Percentiles rank a stretch among this genome's conserved stretches.
Conservation (phyloP, 2,329 filamentous ascomycete species). For the Talaromyces sp. region DNA sequence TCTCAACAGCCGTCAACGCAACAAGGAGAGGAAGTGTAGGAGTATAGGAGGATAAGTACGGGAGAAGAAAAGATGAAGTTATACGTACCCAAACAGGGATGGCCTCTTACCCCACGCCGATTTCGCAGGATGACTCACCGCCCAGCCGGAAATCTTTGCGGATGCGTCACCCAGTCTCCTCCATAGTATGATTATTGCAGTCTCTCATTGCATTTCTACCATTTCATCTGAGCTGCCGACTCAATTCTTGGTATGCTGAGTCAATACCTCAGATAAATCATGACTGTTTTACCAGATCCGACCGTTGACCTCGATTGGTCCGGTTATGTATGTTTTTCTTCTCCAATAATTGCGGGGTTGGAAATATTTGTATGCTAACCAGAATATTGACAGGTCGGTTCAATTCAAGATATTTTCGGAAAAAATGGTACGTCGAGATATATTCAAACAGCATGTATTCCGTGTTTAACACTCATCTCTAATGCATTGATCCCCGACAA, state of each 20-base stretch:
- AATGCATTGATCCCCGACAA: neutral
- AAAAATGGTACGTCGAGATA: neutral
- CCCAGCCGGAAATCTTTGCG: slow-evolving; percentile 15
- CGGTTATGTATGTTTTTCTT: slow-evolving; percentile 34
- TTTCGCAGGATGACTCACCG: slow-evolving; percentile 21
- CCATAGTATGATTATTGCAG: neutral
- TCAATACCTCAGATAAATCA: neutral
- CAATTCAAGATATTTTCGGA: slow-evolving; percentile 37
- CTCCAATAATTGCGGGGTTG: neutral
- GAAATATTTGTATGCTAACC: slow-evolving; percentile 4
- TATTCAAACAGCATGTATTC: neutral
- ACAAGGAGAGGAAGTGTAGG: neutral
- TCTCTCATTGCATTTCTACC: neutral
- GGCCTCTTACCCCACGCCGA: slow-evolving; percentile 18
- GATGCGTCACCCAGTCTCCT: slow-evolving; percentile 5
- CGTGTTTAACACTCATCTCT: neutral
- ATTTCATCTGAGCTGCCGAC: neutral
- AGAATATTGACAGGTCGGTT: slow-evolving; percentile 27
- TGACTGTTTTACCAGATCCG: slow-evolving; percentile 37
- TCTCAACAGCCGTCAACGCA: neutral
- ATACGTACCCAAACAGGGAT: neutral
- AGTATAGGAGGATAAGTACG: neutral
- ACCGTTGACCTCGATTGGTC: slow-evolving; percentile 48
- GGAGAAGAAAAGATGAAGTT: neutral
- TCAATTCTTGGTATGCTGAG: slow-evolving; percentile 2